Percentiles rank a stretch among this genome's conserved stretches.
phyloP scores from a whole-genome alignment of 352 stramenopile species.

The Phytophthora syringae region DNA sequence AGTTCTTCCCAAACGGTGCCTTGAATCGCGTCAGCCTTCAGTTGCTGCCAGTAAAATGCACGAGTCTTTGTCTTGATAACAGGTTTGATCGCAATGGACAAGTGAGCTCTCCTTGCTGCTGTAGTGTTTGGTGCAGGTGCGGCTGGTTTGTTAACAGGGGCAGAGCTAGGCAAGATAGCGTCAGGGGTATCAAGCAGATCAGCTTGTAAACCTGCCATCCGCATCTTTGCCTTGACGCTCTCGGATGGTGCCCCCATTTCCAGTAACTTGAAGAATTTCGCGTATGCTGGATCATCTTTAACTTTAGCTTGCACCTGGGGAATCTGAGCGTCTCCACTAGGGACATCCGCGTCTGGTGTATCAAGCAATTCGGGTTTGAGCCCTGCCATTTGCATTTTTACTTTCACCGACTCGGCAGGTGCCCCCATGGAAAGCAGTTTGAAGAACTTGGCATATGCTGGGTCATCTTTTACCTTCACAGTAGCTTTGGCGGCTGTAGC shows the following conservation, averaged over 20 bases:
- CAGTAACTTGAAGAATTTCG: constrained; percentile 79
- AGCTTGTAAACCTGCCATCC: constrained; percentile 57
- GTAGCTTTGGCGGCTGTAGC: constrained; percentile 1
- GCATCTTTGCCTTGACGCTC: constrained; percentile 76
- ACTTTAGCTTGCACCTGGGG: constrained; percentile 43
- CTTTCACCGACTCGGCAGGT: constrained; percentile 59
- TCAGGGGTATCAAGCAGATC: constrained; percentile 71
- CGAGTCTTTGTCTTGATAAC: constrained; percentile 63
- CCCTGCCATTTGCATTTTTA: constrained; percentile 70
- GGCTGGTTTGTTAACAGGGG: constrained; percentile 6
- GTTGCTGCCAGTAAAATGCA: constrained; percentile 81
- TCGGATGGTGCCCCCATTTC: constrained; percentile 64
- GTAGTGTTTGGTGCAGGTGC: constrained; percentile 19
- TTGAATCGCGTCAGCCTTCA: constrained; percentile 63
- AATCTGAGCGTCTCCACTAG: constrained; percentile 6
- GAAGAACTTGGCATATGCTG: constrained; percentile 79
- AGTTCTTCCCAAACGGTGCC: constrained; percentile 85
- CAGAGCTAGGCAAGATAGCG: constrained; percentile 36
- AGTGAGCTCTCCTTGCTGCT: constrained; percentile 46
- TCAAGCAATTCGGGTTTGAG: constrained; percentile 74
- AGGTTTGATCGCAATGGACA: constrained; percentile 72
- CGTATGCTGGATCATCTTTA: constrained; percentile 70
- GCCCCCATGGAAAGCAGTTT: constrained; percentile 71
- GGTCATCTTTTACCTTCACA: constrained; percentile 70
- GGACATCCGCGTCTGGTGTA: constrained; percentile 57